Base-by-base conservation (phyloP, 331 rosid genomes). In the Malus hybrid region DNA sequence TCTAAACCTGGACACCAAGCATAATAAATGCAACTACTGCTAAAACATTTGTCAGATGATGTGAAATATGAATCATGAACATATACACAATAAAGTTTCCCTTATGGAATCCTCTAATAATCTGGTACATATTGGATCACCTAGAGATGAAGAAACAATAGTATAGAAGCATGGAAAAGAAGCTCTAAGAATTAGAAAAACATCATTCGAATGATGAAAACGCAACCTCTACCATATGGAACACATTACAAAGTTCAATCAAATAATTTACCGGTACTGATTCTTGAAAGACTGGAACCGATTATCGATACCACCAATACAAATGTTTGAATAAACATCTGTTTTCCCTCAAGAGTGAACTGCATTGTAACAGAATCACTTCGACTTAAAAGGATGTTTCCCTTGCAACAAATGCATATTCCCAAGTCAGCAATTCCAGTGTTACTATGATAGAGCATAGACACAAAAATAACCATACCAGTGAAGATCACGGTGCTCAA, bases 401-500 rank as follows among this genome's bases (percentile, higher is more conserved):
- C 97, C 97, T 97, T 94, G 82, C 44, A 55, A 55, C 70, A 80
- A 66, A 73, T 75, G 70, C 63, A 82, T 39, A 63, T 66, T 56
- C 61, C 66, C 76, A 75, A 71, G 70, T 87, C 78, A 82, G 75
- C 70, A 74, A 34, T 60, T 50, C 53, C 57, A 57, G 42, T 16
- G 72, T 52, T 32, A 71, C 61, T 62, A n/a, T 36, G n/a, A 39
- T 26, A 77, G 39, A 79, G 56, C n/a, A 39, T 29, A 79, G 33
- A 80, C 63, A 68, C 70, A 52, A 61, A 42, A 72, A 82, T 50
- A 29, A 66, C 78, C 64, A 71, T 70, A 94, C 99, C 99, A 92
- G 80, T 94, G 99, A 79, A 92, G 97, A 87, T 94, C 97, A 20
- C 97, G 92, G 81, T 92, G 99, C 87, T 94, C 97, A 77, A 94